Evolutionary conservation across 345 rosid genomes (phyloP).

Genomic region (Euphorbia lathyris): DNA sequence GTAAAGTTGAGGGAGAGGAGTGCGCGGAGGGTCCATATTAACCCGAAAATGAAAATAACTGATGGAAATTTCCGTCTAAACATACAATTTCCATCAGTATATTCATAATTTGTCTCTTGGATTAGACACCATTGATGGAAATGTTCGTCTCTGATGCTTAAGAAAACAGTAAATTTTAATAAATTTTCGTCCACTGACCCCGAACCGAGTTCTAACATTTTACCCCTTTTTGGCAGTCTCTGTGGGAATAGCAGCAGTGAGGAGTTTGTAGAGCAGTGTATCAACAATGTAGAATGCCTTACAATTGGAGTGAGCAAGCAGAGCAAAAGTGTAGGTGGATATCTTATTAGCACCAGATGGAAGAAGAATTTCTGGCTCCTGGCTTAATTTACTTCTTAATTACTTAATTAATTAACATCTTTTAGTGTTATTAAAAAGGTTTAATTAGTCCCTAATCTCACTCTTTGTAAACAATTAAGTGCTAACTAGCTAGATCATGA

Average conservation of each 20-base stretch:
- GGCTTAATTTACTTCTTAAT: slow-evolving; percentile 41
- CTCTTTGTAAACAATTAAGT: slow-evolving; percentile 2
- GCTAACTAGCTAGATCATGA: slow-evolving; percentile 3
- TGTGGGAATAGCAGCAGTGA: slow-evolving; percentile 69
- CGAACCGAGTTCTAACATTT: background rate
- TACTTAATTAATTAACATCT: background rate
- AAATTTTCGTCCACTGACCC: background rate
- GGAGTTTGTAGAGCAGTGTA: slow-evolving; percentile 77
- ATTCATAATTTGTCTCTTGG: too few relatives aligned
- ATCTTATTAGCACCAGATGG: slow-evolving; percentile 85
- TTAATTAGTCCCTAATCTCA: background rate
- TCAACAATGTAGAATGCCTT: slow-evolving; percentile 70
- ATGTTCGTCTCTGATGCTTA: too few relatives aligned
- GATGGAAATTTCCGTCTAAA: too few relatives aligned
- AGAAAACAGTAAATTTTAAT: background rate
- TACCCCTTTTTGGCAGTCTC: slow-evolving; percentile 42
- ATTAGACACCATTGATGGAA: too few relatives aligned
- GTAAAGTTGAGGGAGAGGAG: too few relatives aligned
- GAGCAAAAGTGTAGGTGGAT: slow-evolving; percentile 78
- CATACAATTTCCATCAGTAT: too few relatives aligned
- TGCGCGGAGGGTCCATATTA: too few relatives aligned
- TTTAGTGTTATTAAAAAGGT: background rate
- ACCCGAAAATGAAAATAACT: too few relatives aligned
- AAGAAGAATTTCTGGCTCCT: slow-evolving; percentile 97
- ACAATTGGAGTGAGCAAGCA: slow-evolving; percentile 92